phyloP scores from a whole-genome alignment of 441 rosid species.

The Bruguiera hainesii region DNA sequence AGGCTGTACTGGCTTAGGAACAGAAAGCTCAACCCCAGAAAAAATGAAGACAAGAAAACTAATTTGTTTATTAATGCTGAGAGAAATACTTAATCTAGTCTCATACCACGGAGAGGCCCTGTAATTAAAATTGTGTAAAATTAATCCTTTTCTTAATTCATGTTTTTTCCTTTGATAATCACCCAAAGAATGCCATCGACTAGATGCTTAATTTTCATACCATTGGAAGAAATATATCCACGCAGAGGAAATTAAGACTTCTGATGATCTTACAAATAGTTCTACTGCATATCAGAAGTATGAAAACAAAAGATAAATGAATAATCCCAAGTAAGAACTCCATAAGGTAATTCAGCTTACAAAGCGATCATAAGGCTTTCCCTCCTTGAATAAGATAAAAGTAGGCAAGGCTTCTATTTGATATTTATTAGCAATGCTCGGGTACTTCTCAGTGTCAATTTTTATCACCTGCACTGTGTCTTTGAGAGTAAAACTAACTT shows the following conservation, averaged over 20 bases:
- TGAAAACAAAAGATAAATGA: background rate
- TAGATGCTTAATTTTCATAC: background rate
- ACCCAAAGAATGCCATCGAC: background rate
- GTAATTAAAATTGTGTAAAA: background rate
- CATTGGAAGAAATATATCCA: background rate
- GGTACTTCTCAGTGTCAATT: slow-evolving; percentile 92
- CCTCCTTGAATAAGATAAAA: slow-evolving; percentile 81
- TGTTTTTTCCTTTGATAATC: too few relatives aligned
- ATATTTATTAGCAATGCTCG: slow-evolving; percentile 69
- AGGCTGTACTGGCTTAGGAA: background rate
- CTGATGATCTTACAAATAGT: background rate
- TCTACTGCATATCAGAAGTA: background rate
- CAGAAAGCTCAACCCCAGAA: background rate
- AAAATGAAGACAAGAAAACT: background rate
- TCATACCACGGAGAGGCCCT: background rate
- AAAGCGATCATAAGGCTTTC: slow-evolving; percentile 81
- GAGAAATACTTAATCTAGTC: background rate
- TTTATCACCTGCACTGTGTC: slow-evolving; percentile 81
- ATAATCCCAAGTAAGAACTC: background rate
- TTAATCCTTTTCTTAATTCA: background rate
- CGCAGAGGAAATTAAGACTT: background rate
- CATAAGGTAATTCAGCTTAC: slow-evolving; percentile 43
- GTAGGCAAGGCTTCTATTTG: slow-evolving; percentile 83
- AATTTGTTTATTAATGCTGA: background rate
- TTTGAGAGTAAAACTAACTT: slow-evolving; percentile 58